Percentiles rank a stretch among this genome's conserved stretches.
Evolutionary conservation across 225 moss, liverwort and hornwort species (phyloP).

Genomic region (Thuidium tamariscinum): DNA sequence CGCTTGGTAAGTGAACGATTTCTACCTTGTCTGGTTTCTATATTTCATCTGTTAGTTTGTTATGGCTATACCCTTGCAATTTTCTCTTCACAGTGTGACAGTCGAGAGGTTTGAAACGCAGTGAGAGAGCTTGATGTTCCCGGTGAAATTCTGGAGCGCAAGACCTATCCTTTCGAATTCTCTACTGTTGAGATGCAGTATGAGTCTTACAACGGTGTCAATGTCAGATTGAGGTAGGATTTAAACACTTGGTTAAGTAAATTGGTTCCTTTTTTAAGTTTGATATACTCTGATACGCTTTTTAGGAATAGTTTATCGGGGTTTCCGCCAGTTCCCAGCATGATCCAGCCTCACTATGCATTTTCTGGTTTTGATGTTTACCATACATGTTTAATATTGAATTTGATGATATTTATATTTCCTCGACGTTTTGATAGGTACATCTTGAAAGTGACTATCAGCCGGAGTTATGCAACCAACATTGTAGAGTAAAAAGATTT

Average conservation of each 20-base stretch:
- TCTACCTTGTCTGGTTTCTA: background rate
- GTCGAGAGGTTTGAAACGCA: conserved; percentile 20
- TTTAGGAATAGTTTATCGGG: background rate
- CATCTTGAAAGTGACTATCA: conserved; percentile 94
- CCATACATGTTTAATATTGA: background rate
- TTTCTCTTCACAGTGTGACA: background rate
- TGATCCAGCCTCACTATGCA: background rate
- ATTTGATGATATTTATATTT: background rate
- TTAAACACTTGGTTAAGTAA: background rate
- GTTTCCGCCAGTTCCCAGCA: background rate
- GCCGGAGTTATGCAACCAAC: conserved; percentile 96
- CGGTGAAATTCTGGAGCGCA: conserved; percentile 90
- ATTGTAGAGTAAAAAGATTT: conserved; percentile 97
- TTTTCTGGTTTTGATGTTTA: background rate
- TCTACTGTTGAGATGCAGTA: conserved; percentile 99
- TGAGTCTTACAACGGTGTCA: conserved; percentile 96
- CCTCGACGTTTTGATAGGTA: conserved; percentile 42
- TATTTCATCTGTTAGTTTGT: background rate
- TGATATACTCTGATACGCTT: background rate
- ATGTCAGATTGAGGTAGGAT: conserved; percentile 85
- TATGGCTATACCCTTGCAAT: background rate
- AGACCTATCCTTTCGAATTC: conserved; percentile 91
- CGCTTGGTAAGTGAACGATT: conserved; percentile 48
- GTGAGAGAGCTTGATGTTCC: conserved; percentile 93
- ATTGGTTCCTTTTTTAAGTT: background rate